Conservation (phyloP, 352 stramenopile genomes). For the Pythium oligandrum region DNA sequence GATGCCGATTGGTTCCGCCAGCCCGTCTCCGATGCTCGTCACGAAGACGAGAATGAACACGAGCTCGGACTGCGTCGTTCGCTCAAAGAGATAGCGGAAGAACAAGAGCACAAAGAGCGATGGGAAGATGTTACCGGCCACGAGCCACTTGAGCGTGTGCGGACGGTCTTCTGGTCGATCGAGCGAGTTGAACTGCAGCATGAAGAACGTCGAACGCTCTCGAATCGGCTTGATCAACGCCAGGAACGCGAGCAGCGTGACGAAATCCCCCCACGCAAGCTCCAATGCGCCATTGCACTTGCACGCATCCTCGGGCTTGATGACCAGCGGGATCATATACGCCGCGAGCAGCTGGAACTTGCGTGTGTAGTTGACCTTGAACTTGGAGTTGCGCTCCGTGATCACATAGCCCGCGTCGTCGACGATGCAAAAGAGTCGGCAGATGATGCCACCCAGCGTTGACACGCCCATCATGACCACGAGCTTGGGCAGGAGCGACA, state of each 20-base stretch:
- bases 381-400: slow-evolving; percentile 76
- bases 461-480: slow-evolving; percentile 80
- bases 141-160: slow-evolving; percentile 85
- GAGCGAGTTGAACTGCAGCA: slow-evolving; percentile 88
- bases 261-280: slow-evolving; percentile 81
- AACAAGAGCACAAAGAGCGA: slow-evolving; percentile 81
- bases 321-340: slow-evolving; percentile 76
- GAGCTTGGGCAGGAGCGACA: slow-evolving; percentile 74
- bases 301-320: slow-evolving; percentile 33
- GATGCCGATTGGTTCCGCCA: slow-evolving; percentile 54
- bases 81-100: slow-evolving; percentile 79
- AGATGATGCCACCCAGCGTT: slow-evolving; percentile 65
- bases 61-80: slow-evolving; percentile 68
- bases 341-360: slow-evolving; percentile 83
- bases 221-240: slow-evolving; percentile 82
- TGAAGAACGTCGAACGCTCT: slow-evolving; percentile 78
- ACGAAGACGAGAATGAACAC: slow-evolving; percentile 84
- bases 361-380: slow-evolving; percentile 88
- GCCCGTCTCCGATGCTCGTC: slow-evolving; percentile 47
- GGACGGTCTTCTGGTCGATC: slow-evolving; percentile 79
- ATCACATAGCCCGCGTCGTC: slow-evolving; percentile 83
- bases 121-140: slow-evolving; percentile 77
- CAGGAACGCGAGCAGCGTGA: slow-evolving; percentile 75
- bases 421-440: slow-evolving; percentile 73
- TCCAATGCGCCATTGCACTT: slow-evolving; percentile 53